These are phyloP conservation scores for Lactarius pseudohatsudake DNA, from an alignment of 768 basidiomycete genomes.

Conservation along the genomic window DNA sequence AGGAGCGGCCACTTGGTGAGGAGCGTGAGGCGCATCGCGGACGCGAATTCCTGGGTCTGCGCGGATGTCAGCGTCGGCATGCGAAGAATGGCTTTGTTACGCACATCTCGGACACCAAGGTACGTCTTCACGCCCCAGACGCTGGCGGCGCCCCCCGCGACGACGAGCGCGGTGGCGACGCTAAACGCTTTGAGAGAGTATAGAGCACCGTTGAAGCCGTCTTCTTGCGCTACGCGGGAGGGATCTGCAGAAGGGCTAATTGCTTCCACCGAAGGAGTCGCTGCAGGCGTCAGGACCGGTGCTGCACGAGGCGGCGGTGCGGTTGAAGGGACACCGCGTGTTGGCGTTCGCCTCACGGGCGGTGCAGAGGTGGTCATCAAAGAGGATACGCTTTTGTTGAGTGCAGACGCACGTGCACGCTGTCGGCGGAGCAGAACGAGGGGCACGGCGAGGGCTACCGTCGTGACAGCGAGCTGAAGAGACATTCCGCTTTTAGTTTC, in stretches of 20 bases:
- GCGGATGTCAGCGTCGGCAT: background rate
- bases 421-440: conserved; percentile 35
- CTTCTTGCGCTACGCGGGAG: conserved; percentile 23
- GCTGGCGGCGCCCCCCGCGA: conserved; percentile 44
- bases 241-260: background rate
- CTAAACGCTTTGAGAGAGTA: conserved; percentile 63
- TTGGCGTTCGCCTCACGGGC: conserved; percentile 23
- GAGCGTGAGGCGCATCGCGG: conserved; percentile 52
- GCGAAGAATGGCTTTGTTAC: background rate
- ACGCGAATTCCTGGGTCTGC: conserved; percentile 60
- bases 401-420: conserved; percentile 14
- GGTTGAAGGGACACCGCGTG: background rate
- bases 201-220: conserved; percentile 50
- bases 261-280: background rate
- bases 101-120: conserved; percentile 37
- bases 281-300: too few relatives aligned
- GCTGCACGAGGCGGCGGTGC: background rate
- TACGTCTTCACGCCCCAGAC: conserved; percentile 51
- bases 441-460: conserved; percentile 36
- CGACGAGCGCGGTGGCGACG: conserved; percentile 62
- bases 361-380: conserved; percentile 28
- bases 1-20: conserved; percentile 51
- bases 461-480: conserved; percentile 36
- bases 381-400: conserved; percentile 20
- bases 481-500: background rate